Evolutionary conservation across 495 filamentous ascomycete genomes (phyloP), one percentile per base, ranked within the genome.

Genomic region (Schizothecium vesticola): DNA sequence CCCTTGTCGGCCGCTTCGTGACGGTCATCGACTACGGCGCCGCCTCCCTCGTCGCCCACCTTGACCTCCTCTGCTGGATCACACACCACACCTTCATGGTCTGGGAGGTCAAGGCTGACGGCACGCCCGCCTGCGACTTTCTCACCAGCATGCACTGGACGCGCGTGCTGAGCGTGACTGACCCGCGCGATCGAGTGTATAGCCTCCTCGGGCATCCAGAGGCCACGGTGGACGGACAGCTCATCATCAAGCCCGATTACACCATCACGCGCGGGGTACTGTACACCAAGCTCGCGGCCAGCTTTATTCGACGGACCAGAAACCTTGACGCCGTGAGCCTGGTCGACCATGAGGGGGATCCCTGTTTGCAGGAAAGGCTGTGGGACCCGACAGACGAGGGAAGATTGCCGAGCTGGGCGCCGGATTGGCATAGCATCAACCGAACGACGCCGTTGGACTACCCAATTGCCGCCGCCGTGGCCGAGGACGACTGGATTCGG

Each of bases 111-210:
- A 33, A 59, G 7, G 66, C 57, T 7, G 63, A 69, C 59, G 70
- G 70, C 59, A 63, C 63, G 13, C 66, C 70, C 4, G 59, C 16
- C 11, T 71, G 66, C 51, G 70, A 69, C 24, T 71, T 71, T 33
- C 63, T 71, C 11, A 71, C 70, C 22, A 59, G 57, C 10, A 66
- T 71, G 70, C 70, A 71, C 66, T 71, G 70, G 70, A 55, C 55
- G 29, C 70, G 70, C 26, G 69, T 71, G 31, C 63, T 71, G 26
- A 63, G 63, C 21, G 70, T 71, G 24, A 71, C 70, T 16, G 70
- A 71, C 56, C 43, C 70, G 5, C 66, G 70, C 22, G 70, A 71
- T 21, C 70, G 70, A 19, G 67, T 71, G 7, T 69, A 63, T 66
- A 23, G 22, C 19, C 63, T 71, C 16, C 63, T 71, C 2, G 70